Evolutionary conservation across 768 basidiomycete species (phyloP), one percentile per base, ranked within the genome.

Genomic region (Gyrodon lividus): DNA sequence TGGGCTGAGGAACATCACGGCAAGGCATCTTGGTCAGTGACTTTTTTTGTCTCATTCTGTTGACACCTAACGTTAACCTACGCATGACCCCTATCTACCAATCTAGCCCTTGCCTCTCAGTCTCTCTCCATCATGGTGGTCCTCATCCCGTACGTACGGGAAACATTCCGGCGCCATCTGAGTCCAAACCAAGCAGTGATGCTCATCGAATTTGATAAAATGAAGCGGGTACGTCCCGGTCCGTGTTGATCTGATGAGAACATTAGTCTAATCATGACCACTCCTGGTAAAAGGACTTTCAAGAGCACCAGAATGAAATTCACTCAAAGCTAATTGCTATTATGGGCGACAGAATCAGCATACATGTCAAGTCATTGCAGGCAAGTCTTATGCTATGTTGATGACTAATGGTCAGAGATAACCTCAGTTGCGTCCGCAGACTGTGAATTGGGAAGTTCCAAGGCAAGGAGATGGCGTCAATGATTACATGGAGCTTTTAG

Each of bases 251-350:
- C 43, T 35, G 47, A 33, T 23, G 38, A 26, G 43, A 38, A 22
- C 48, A 43, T 46, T 35, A 20, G 42, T 35, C 46, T 52, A 38
- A 61, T 19, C 19, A 33, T 19, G 19, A 33, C 37, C 10, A 10
- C 20, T 20, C 14, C 39, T 10, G 38, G 30, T 9, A 40, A 50
- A 63, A 95, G 87, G 97, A 98, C 70, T 98, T 89, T 64, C 96
- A 98, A 78, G 97, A 98, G 69, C 97, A 99, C 70, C 97, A 99
- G 70, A 91, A 96, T 64, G 97, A 98, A 75, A 98, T 99, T 48
- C 96, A 98, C 69, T 82, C 92, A 46, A 99, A 99, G 74, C 77
- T 99, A 49, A 87, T 99, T 53, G 90, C 92, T 38, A 99, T 98
- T 72, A 99, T 99, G 97, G 88, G 93, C 34, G 96, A 98, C 71